Percentiles rank a stretch among this genome's conserved stretches.
phyloP scores from a whole-genome alignment of 176 grass and related monocot genomes.

The Areca catechu region DNA sequence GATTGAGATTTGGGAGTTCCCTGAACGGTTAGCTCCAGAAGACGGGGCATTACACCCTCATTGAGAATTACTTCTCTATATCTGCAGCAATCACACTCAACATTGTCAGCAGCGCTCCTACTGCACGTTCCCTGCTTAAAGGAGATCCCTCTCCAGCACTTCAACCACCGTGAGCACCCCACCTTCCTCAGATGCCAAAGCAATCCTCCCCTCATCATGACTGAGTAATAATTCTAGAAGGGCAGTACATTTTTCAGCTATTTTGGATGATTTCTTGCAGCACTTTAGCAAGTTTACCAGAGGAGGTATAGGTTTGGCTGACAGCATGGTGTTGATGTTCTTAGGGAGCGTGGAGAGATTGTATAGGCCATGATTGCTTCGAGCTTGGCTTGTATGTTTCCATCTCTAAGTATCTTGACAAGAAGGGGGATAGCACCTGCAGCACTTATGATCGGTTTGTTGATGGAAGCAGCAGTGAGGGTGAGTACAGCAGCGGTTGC shows the following conservation, averaged over 20 bases:
- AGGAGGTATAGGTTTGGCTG: constrained; percentile 4
- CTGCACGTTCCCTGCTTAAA: not conserved
- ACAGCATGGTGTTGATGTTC: not conserved
- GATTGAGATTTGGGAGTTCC: not conserved
- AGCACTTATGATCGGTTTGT: not conserved
- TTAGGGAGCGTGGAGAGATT: not conserved
- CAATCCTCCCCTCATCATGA: not conserved
- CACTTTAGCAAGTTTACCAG: constrained; percentile 12
- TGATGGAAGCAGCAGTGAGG: not conserved
- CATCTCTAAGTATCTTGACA: not conserved
- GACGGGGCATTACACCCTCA: constrained; percentile 7
- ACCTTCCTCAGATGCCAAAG: constrained; percentile 11
- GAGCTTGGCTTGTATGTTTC: constrained; percentile 1
- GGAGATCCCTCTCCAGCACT: constrained; percentile 4
- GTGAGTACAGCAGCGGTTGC: constrained; percentile 1
- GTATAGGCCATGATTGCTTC: not conserved
- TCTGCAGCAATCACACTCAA: constrained; percentile 8
- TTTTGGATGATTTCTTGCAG: constrained; percentile 8
- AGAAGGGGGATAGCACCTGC: constrained; percentile 1
- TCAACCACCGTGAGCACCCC: constrained; percentile 1
- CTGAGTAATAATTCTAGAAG: constrained; percentile 2
- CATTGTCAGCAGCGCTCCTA: constrained; percentile 3
- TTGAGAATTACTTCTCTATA: constrained; percentile 9
- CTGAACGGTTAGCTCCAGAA: constrained; percentile 13
- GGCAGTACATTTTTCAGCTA: constrained; percentile 1